Percentiles rank a stretch among this genome's conserved stretches.
Conservation (phyloP, 768 basidiomycete genomes). For the Leccinum sublutescens region DNA sequence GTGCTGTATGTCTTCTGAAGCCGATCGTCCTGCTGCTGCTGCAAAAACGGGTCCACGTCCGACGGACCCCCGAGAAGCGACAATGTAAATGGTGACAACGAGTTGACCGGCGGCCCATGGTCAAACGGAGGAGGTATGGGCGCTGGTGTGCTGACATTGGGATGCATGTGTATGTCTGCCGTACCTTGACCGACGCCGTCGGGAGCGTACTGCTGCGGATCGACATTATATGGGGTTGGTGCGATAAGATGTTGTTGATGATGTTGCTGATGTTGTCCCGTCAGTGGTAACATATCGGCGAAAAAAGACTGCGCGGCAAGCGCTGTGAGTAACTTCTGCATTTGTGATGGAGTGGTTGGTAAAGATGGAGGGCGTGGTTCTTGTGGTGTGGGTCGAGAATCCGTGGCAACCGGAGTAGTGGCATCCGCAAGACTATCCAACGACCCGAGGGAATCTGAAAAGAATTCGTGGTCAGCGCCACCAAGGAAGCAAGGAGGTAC, state of each 20-base stretch:
- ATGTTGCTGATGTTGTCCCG: constrained; percentile 15
- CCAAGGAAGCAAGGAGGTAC: not conserved
- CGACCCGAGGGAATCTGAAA: constrained; percentile 40
- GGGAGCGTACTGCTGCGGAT: constrained; percentile 8
- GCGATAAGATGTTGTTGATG: constrained; percentile 28
- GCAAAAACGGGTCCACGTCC: constrained; percentile 32
- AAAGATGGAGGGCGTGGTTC: constrained; percentile 37
- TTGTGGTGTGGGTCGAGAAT: constrained; percentile 13
- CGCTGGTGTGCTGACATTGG: constrained; percentile 10
- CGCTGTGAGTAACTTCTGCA: constrained; percentile 55
- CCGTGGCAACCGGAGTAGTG: constrained; percentile 12
- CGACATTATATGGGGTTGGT: constrained; percentile 28
- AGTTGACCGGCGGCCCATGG: constrained; percentile 21
- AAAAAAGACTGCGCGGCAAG: constrained; percentile 32
- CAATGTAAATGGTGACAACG: constrained; percentile 24
- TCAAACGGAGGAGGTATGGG: constrained; percentile 21
- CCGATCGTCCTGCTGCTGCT: constrained; percentile 40
- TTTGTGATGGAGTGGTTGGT: constrained; percentile 47
- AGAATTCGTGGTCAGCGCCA: not conserved
- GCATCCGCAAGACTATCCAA: constrained; percentile 37
- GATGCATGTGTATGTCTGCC: not conserved
- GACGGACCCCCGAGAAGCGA: constrained; percentile 26
- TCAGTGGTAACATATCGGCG: constrained; percentile 22
- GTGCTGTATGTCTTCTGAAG: constrained; percentile 58
- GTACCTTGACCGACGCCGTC: not conserved